A percentile compares a stretch with the other conserved stretches of the same genome.
These are phyloP conservation scores for Punctularia strigosozonata DNA, from an alignment of 768 basidiomycete species.

Conservation along the genomic window DNA sequence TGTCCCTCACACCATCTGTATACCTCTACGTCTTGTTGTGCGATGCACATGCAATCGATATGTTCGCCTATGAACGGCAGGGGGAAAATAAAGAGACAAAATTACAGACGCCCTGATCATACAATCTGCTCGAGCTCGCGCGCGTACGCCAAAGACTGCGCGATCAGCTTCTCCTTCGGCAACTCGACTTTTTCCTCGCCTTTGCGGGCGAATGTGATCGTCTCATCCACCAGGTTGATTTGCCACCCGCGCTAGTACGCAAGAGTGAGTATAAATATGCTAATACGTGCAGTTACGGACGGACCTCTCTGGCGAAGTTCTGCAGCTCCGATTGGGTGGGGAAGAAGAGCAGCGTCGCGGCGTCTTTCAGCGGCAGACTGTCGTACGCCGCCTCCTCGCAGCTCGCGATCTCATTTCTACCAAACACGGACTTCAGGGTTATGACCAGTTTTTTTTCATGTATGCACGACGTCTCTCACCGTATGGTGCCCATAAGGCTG, in stretches of 20 bases:
- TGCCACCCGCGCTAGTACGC: conserved; percentile 67
- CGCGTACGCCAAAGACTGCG: conserved; percentile 67
- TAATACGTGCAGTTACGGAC: conserved; percentile 10
- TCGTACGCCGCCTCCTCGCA: conserved; percentile 93
- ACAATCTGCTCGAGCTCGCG: conserved; percentile 89
- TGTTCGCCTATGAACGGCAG: background rate
- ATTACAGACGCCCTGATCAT: conserved; percentile 22
- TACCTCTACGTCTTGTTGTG: too few relatives aligned
- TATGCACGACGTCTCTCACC: too few relatives aligned
- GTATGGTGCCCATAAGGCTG: conserved; percentile 86
- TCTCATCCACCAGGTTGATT: conserved; percentile 56
- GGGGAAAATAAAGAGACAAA: conserved; percentile 13
- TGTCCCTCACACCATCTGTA: too few relatives aligned
- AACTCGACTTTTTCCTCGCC: conserved; percentile 77
- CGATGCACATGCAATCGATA: background rate
- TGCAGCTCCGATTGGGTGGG: conserved; percentile 68
- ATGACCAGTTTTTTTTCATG: background rate
- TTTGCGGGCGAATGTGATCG: conserved; percentile 72
- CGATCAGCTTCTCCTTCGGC: conserved; percentile 75
- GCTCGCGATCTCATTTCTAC: conserved; percentile 96
- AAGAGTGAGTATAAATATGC: conserved; percentile 3
- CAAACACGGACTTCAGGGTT: background rate
- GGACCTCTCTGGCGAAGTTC: conserved; percentile 70
- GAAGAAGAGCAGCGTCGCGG: conserved; percentile 87
- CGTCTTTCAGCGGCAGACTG: conserved; percentile 82